These are phyloP conservation scores for Rhododendron molle DNA, from an alignment of 148 eudicot genomes.

Conservation along the genomic window DNA sequence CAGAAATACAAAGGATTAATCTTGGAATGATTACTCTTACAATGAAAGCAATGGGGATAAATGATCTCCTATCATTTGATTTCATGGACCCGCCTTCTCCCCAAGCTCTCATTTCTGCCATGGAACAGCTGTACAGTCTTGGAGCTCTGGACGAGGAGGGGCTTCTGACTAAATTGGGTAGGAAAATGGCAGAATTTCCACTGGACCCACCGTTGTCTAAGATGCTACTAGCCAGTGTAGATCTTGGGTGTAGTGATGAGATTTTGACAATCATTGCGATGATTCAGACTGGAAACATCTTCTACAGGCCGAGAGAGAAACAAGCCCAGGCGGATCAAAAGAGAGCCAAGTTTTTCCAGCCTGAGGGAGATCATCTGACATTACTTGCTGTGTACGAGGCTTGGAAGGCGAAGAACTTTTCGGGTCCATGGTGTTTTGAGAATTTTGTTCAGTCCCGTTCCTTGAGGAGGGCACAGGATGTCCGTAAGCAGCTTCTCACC, in stretches of 20 bases:
- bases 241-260: constrained; percentile 96
- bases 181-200: constrained; percentile 95
- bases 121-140: constrained; percentile 89
- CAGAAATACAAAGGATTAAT: constrained; percentile 89
- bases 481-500: constrained; percentile 83
- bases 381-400: constrained; percentile 97
- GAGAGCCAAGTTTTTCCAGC: constrained; percentile 91
- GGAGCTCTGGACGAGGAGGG: constrained; percentile 97
- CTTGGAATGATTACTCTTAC: constrained; percentile 65
- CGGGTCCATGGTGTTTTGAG: constrained; percentile 93
- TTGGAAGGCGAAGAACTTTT: constrained; percentile 90
- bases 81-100: constrained; percentile 98
- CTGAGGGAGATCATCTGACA: constrained; percentile 93
- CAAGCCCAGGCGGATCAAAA: constrained; percentile 97
- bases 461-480: constrained; percentile 91
- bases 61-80: constrained; percentile 81
- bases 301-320: constrained; percentile 89
- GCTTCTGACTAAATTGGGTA: constrained; percentile 81
- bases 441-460: constrained; percentile 90
- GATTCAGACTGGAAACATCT: constrained; percentile 90
- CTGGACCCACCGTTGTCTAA: constrained; percentile 87
- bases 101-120: constrained; percentile 90
- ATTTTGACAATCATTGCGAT: constrained; percentile 89
- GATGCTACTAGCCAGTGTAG: constrained; percentile 92
- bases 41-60: constrained; percentile 93